A percentile compares a stretch with the other conserved stretches of the same genome.
Conservation (phyloP, 805 yeast species). For the Candida wancherniae region DNA sequence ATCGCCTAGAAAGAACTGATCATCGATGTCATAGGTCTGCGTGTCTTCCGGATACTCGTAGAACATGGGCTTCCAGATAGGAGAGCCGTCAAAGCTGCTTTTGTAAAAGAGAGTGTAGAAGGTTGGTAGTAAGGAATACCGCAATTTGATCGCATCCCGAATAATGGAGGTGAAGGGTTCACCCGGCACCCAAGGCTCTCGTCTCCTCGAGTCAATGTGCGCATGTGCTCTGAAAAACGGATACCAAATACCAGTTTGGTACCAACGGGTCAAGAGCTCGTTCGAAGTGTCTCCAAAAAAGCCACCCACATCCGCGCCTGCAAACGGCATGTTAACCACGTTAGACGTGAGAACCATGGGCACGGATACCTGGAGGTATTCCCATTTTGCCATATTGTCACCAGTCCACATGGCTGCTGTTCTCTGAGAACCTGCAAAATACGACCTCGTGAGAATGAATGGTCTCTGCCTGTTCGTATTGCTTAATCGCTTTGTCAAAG, state of each 20-base stretch:
- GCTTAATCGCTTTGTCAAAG: constrained; percentile 50
- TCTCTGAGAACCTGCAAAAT: constrained; percentile 86
- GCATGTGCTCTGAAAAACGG: constrained; percentile 98
- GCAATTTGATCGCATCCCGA: constrained; percentile 62
- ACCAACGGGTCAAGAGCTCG: constrained; percentile 87
- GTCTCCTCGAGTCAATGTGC: constrained; percentile 84
- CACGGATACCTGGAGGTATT: constrained; percentile 67
- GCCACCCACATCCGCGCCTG: constrained; percentile 97
- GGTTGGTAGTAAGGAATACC: constrained; percentile 75
- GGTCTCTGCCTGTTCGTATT: constrained; percentile 59
- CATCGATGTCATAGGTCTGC: constrained; percentile 59
- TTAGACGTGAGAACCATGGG: constrained; percentile 87
- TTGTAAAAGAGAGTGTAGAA: constrained; percentile 75
- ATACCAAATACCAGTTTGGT: constrained; percentile 92
- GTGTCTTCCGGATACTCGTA: constrained; percentile 49
- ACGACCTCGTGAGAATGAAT: constrained; percentile 81
- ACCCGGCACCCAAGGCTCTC: constrained; percentile 87
- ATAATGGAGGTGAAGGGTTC: constrained; percentile 67
- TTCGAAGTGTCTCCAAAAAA: constrained; percentile 85
- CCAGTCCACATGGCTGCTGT: constrained; percentile 97
- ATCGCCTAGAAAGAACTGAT: constrained; percentile 74
- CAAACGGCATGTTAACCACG: constrained; percentile 81
- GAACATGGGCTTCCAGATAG: constrained; percentile 67
- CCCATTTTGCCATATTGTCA: constrained; percentile 93
- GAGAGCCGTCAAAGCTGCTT: constrained; percentile 56